Evolutionary conservation across 2,329 filamentous ascomycete genomes (phyloP), one percentile per base, ranked within the genome.

Genomic region (Dothidotthia symphoricarpi): DNA sequence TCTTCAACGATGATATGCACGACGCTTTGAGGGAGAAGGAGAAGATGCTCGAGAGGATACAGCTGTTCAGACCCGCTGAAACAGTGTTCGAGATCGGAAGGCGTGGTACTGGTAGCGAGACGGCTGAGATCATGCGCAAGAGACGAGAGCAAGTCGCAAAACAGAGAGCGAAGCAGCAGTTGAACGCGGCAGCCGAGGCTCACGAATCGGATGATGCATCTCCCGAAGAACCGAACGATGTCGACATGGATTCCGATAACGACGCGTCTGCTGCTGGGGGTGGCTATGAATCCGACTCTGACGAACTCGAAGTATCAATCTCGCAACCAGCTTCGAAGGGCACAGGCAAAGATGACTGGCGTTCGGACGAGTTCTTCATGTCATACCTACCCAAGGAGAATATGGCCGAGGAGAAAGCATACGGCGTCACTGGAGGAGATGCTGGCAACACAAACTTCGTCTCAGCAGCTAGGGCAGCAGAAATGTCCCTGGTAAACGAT

Each of bases 21-120:
- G 79, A 85, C 34, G 78, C 77, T 1, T 76, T 81, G 39, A 72
- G 78, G 43, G 83, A 87, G 32, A 80, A 90, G 22, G 82, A 89
- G 32, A 82, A 85, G 34, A 95, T 98, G 87, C 74, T 98, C 19
- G 88, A 88, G 22, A 81, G 83, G 41, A 88, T 98, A 40, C 90
- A 88, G 55, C 85, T 85, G 2, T 98, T 93, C 70, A 81, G 88
- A 53, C 93, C 94, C 0, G 76, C 83, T 28, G 93, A 98, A 68
- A 97, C 91, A 0, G 88, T 98, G n/a, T 98, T 98, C 55, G 93
- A 98, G 67, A 83, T 96, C 47, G 86, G 86, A 6, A 81, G 84
- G 52, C 79, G 83, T 44, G 85, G 82, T 49, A 75, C 73, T 2
- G 74, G 73, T 32, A 59, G 57, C 27, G 82, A 85, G 59, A 83